phyloP scores from a whole-genome alignment of 345 rosid genomes.

The Camelina hispida region DNA sequence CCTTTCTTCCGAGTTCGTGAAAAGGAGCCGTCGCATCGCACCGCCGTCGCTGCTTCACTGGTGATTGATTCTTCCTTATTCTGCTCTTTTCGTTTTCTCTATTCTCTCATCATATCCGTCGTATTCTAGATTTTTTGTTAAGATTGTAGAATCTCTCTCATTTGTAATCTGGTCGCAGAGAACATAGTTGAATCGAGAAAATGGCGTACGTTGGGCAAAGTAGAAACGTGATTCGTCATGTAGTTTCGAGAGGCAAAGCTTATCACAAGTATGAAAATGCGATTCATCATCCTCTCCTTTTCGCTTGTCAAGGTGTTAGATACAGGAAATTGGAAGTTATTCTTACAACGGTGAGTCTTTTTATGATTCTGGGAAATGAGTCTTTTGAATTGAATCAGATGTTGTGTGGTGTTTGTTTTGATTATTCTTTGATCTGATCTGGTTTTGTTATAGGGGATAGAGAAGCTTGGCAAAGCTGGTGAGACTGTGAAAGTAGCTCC shows the following conservation, averaged over 20 bases:
- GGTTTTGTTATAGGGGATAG: slow-evolving; percentile 57
- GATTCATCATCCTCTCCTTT: slow-evolving; percentile 65
- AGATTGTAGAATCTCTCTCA: not conserved
- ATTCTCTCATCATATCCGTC: not conserved
- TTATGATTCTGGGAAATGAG: not conserved
- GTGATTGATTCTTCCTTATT: slow-evolving; percentile 13
- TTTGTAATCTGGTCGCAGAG: not conserved
- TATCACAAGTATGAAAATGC: slow-evolving; percentile 47
- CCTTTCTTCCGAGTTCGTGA: slow-evolving; percentile 1
- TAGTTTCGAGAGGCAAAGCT: slow-evolving; percentile 35
- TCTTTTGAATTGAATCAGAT: not conserved
- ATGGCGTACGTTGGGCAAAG: slow-evolving; percentile 42
- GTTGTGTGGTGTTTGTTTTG: not conserved
- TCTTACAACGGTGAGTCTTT: slow-evolving; percentile 72
- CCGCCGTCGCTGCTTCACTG: slow-evolving; percentile 26
- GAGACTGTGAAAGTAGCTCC: slow-evolving; percentile 95
- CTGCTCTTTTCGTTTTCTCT: not conserved
- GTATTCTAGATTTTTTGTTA: not conserved
- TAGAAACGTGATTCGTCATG: slow-evolving; percentile 43
- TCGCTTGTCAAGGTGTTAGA: slow-evolving; percentile 84
- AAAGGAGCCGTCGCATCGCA: slow-evolving; percentile 19
- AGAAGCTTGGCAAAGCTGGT: slow-evolving; percentile 96
- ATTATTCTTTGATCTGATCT: slow-evolving; percentile 16
- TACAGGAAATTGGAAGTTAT: slow-evolving; percentile 83
- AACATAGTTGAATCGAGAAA: slow-evolving; percentile 5